Conservation (phyloP, 2,329 filamentous ascomycete species). For the Ophiostoma piceae region DNA sequence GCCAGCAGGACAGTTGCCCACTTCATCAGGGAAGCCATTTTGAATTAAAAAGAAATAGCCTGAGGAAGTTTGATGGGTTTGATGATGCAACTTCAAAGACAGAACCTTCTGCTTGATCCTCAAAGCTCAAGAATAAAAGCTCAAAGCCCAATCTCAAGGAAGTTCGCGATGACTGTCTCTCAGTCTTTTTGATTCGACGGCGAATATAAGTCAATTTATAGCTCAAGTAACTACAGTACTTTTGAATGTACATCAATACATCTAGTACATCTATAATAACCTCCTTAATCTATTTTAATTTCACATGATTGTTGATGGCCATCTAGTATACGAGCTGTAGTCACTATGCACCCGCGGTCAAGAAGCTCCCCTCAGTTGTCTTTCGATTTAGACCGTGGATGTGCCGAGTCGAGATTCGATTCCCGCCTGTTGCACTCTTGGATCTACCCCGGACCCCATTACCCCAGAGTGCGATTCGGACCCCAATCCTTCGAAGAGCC, state of each 20-base stretch:
- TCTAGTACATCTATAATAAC: background rate
- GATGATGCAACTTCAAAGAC: background rate
- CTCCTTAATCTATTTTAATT: background rate
- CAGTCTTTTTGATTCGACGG: background rate
- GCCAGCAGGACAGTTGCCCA: constrained; percentile 2
- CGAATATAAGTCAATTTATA: background rate
- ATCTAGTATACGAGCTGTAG: background rate
- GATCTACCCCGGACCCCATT: constrained; percentile 1
- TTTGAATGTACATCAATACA: background rate
- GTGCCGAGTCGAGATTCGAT: background rate
- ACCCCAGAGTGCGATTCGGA: background rate
- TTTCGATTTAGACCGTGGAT: background rate
- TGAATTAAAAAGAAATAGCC: background rate
- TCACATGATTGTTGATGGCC: background rate
- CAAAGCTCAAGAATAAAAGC: background rate
- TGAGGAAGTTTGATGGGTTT: background rate
- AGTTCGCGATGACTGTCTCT: background rate
- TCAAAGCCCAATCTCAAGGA: background rate
- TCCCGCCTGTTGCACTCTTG: background rate
- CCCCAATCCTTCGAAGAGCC: background rate
- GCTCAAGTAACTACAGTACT: background rate
- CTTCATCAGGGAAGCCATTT: background rate
- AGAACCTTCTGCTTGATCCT: background rate
- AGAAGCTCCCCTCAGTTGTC: background rate
- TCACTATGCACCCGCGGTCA: background rate